Percentiles rank a stretch among this genome's conserved stretches.
Evolutionary conservation across 495 filamentous ascomycete species (phyloP).

Genomic region (Aspergillus avenaceus): DNA sequence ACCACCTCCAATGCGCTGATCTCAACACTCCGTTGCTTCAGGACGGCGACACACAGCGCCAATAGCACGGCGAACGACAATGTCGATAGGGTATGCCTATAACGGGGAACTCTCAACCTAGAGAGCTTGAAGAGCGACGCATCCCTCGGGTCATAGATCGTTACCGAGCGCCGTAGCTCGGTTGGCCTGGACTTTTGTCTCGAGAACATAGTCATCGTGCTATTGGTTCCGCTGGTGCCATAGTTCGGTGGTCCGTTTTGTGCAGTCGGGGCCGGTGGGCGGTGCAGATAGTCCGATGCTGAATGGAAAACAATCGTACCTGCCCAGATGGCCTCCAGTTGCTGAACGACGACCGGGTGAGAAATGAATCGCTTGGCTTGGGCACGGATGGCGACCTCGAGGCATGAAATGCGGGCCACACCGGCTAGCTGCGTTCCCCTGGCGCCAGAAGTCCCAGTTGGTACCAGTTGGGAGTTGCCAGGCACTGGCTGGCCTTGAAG

Average conservation of each 20-base stretch:
- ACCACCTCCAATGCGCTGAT: conserved; percentile 80
- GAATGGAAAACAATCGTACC: conserved; percentile 91
- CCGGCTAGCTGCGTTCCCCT: conserved; percentile 38
- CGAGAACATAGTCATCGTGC: background rate
- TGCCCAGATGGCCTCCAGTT: conserved; percentile 93
- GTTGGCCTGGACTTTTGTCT: background rate
- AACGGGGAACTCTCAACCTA: conserved; percentile 80
- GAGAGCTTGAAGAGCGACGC: conserved; percentile 90
- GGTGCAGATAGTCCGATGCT: conserved; percentile 75
- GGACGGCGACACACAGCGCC: conserved; percentile 75
- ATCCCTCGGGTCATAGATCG: conserved; percentile 84
- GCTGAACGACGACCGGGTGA: conserved; percentile 84
- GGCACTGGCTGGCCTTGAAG: conserved; percentile 69
- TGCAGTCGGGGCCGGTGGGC: conserved; percentile 29
- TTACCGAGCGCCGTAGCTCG: conserved; percentile 63
- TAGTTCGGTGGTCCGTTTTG: conserved; percentile 24
- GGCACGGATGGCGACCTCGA: conserved; percentile 87
- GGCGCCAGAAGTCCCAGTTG: conserved; percentile 28
- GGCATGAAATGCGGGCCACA: conserved; percentile 74
- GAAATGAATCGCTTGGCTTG: conserved; percentile 85
- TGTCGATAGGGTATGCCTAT: conserved; percentile 84
- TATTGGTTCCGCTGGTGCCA: conserved; percentile 11
- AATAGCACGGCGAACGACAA: conserved; percentile 77
- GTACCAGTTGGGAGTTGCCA: conserved; percentile 21
- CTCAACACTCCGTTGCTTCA: conserved; percentile 60